Evolutionary conservation across 139 green algal species (phyloP).

Genomic region (Astrephomene gubernaculifera): DNA sequence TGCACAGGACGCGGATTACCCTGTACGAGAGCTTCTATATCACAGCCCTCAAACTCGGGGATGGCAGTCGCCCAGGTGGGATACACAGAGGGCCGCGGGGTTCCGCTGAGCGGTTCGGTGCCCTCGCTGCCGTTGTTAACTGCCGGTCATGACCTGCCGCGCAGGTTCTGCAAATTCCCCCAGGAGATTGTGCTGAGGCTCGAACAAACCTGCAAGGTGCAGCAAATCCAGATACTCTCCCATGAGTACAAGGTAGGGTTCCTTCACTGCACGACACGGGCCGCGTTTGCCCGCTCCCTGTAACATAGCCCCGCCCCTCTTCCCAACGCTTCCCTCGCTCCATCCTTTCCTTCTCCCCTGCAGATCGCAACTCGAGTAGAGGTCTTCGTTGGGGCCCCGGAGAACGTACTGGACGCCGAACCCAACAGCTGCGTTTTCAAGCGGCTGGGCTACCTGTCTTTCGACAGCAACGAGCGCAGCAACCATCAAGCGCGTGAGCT

Average conservation of each 20-base stretch:
- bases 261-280: neutral
- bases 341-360: neutral
- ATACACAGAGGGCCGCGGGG: neutral
- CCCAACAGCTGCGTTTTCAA: constrained; percentile 61
- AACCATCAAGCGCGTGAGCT: constrained; percentile 89
- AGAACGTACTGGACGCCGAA: constrained; percentile 39
- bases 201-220: constrained; percentile 73
- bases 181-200: constrained; percentile 85
- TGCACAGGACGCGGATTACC: constrained; percentile 83
- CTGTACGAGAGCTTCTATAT: constrained; percentile 81
- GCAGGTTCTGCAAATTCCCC: constrained; percentile 87
- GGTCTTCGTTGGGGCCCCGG: constrained; percentile 75
- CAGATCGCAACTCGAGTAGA: constrained; percentile 89
- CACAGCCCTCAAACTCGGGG: constrained; percentile 83
- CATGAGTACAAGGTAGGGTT: constrained; percentile 92
- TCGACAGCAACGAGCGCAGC: constrained; percentile 92
- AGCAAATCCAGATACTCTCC: constrained; percentile 93
- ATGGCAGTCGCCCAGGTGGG: constrained; percentile 86
- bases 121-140: neutral
- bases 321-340: neutral
- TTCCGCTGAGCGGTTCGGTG: neutral
- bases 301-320: neutral
- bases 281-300: no score
- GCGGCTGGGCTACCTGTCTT: constrained; percentile 88
- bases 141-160: neutral